These are phyloP conservation scores for Alternaria arbusti DNA, from an alignment of 2,329 filamentous ascomycete genomes.

Conservation along the genomic window DNA sequence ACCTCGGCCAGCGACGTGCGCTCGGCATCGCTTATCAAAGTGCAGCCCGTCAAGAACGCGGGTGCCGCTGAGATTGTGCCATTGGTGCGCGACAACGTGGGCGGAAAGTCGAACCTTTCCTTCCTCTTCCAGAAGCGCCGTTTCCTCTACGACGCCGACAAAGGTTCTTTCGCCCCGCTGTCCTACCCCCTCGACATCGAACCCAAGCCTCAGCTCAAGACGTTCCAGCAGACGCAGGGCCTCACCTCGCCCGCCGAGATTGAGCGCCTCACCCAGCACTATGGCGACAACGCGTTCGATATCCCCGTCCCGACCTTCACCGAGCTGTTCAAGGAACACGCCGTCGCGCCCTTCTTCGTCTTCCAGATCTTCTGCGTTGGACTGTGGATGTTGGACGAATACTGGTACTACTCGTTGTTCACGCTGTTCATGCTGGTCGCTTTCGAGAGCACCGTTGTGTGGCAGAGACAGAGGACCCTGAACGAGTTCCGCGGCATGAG, in stretches of 20 bases:
- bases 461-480: constrained; percentile 95
- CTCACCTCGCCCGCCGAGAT: constrained; percentile 77
- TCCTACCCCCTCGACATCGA: constrained; percentile 83
- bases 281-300: constrained; percentile 95
- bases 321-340: constrained; percentile 97
- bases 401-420: constrained; percentile 99
- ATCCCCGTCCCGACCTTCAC: constrained; percentile 96
- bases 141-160: constrained; percentile 80
- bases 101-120: constrained; percentile 76
- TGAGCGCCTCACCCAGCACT: constrained; percentile 83
- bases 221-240: constrained; percentile 82
- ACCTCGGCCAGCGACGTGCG: constrained; percentile 72
- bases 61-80: constrained; percentile 87
- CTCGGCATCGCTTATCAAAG: constrained; percentile 86
- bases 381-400: constrained; percentile 98
- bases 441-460: constrained; percentile 98
- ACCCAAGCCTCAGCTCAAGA: constrained; percentile 77
- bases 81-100: constrained; percentile 77
- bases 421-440: constrained; percentile 97
- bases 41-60: constrained; percentile 87
- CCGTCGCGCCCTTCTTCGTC: constrained; percentile 98
- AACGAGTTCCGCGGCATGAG: constrained; percentile 99
- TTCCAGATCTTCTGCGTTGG: constrained; percentile 99
- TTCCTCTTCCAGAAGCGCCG: constrained; percentile 98
- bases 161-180: constrained; percentile 79